phyloP scores from a whole-genome alignment of 306 rosid genomes.

The Corylus heterophylla region DNA sequence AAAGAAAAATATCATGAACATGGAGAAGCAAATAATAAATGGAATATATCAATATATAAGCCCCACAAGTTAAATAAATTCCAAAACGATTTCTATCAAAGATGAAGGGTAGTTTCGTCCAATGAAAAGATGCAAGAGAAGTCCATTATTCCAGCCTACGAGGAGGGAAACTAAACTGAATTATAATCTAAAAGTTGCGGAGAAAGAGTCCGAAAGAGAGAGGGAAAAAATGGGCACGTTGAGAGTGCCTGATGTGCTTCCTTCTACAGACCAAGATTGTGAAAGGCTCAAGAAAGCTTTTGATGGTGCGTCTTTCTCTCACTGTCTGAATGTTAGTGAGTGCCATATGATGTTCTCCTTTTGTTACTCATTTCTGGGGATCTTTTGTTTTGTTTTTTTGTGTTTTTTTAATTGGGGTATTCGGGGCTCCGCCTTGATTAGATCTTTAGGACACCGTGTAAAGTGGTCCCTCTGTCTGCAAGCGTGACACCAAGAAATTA shows the following conservation, averaged over 20 bases:
- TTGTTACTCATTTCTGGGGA: neutral
- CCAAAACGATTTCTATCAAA: neutral
- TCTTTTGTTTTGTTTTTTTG: neutral
- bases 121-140: neutral
- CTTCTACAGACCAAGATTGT: conserved; percentile 70
- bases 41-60: neutral
- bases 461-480: too few relatives aligned
- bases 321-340: neutral
- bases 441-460: too few relatives aligned
- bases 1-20: neutral
- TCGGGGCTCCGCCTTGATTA: too few relatives aligned
- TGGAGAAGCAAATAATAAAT: neutral
- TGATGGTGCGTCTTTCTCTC: conserved; percentile 54
- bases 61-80: neutral
- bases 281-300: conserved; percentile 67
- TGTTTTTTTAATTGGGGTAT: too few relatives aligned
- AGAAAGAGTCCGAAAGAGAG: neutral
- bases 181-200: conserved; percentile 4
- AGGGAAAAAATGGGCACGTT: conserved; percentile 50
- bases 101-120: conserved; percentile 30
- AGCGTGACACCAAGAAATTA: too few relatives aligned
- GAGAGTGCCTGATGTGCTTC: conserved; percentile 68
- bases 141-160: conserved; percentile 8
- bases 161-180: conserved; percentile 17
- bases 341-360: neutral